Conservation (phyloP, 2,329 filamentous ascomycete species). For the Beauveria medogensis region DNA sequence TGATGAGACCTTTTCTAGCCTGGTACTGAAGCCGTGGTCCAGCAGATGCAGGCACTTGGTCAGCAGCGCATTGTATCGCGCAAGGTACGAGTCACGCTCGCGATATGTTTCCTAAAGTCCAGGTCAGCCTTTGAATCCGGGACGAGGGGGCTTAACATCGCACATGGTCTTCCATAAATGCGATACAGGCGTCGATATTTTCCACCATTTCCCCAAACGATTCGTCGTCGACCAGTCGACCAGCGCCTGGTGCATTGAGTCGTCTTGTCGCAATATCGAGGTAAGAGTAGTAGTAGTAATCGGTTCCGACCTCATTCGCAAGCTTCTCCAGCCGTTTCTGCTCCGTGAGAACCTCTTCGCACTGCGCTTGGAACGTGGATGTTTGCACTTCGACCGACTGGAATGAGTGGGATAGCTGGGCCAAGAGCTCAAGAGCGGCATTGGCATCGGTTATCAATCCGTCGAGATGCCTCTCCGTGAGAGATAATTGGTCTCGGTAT, state of each 20-base stretch:
- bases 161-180: conserved; percentile 85
- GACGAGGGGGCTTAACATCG: conserved; percentile 21
- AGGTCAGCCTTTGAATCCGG: conserved; percentile 12
- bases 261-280: conserved; percentile 83
- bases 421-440: conserved; percentile 65
- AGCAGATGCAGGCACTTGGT: conserved; percentile 56
- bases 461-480: conserved; percentile 77
- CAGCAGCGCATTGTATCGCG: conserved; percentile 76
- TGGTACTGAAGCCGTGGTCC: conserved; percentile 47
- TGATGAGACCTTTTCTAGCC: conserved; percentile 43
- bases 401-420: conserved; percentile 77
- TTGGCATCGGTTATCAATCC: conserved; percentile 70
- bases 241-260: conserved; percentile 85
- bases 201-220: conserved; percentile 83
- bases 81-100: conserved; percentile 79
- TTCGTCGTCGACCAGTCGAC: conserved; percentile 73
- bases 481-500: conserved; percentile 72
- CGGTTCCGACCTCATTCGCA: conserved; percentile 76
- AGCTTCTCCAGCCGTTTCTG: conserved; percentile 72
- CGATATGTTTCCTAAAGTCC: conserved; percentile 62
- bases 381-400: conserved; percentile 82
- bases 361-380: conserved; percentile 85
- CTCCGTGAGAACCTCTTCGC: conserved; percentile 76
- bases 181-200: conserved; percentile 82
- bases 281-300: conserved; percentile 91